These are phyloP conservation scores for Smallanthus sonchifolius DNA, from an alignment of 129 eudicot species.

Conservation along the genomic window DNA sequence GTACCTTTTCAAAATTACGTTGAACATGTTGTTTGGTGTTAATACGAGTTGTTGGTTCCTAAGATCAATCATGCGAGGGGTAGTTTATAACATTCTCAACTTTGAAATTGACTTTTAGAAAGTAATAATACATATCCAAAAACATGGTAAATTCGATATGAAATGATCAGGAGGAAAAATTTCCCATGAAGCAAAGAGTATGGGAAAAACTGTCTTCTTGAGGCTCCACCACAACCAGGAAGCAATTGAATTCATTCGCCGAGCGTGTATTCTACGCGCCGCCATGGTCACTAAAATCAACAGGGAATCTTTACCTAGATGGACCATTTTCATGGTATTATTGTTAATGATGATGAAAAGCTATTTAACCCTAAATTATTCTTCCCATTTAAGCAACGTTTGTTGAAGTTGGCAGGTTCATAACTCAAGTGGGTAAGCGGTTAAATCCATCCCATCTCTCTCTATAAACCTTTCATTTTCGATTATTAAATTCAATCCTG, in stretches of 20 bases:
- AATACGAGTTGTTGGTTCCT: no score
- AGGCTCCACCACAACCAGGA: not conserved
- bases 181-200: constrained; percentile 11
- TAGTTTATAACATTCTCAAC: no score
- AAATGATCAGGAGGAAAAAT: constrained; percentile 22
- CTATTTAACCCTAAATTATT: constrained; percentile 28
- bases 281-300: not conserved
- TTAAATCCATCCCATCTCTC: constrained; percentile 34
- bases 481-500: constrained; percentile 21
- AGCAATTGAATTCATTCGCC: not conserved
- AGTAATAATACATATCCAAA: not conserved
- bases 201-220: no score
- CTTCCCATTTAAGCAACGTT: constrained; percentile 76
- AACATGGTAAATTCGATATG: not conserved
- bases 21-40: no score
- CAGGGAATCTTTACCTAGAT: not conserved
- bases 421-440: constrained; percentile 54
- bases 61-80: no score
- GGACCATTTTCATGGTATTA: not conserved
- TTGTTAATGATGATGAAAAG: constrained; percentile 7
- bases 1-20: no score
- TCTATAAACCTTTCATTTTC: constrained; percentile 23
- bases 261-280: constrained; percentile 24
- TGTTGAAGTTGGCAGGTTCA: constrained; percentile 54
- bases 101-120: no score